Base-by-base conservation (phyloP, 176 grass and related monocot genomes). In the Raddia guianensis region DNA sequence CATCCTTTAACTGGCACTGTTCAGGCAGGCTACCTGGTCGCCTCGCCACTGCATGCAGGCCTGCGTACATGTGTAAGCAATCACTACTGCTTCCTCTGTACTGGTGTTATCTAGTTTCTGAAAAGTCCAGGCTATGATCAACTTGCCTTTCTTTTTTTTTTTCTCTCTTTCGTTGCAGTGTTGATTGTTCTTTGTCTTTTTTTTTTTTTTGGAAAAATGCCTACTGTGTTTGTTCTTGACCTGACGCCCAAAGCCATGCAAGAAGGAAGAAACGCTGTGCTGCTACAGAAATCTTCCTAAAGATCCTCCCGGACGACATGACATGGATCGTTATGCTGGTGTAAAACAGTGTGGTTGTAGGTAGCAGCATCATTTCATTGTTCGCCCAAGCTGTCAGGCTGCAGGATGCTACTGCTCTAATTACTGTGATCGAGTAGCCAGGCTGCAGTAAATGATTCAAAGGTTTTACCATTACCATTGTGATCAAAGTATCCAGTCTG, bases 1-100 rank as follows among this genome's bases (percentile, higher is more conserved):
- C 62, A 68, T 76, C 71, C 68, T 75, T 74, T 73, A 72, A 32
- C 70, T 83, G 81, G 70, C 69, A 74, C 76, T 80, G 48, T 72
- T 64, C 75, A n/a, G 64, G 33, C 55, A 49, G 54, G 54, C 18
- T 78, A 77, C 64, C 82, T 77, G 74, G 83, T 71, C 83, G n/a
- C 19, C 68, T n/a, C 59, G 34, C 19, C 20, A 35, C 37, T 85
- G 20, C 59, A 58, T 60, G 40, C 58, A 77, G 47, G 2, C 18
- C n/a, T 45, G 66, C 71, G 63, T 49, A 43, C 49, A 82, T 60
- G 52, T 16, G 77, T 73, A 74, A 66, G 15, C 66, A 44, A 66
- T 21, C 66, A 44, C 10, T 58, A 27, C 33, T 68, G n/a, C 49
- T 68, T 66, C 68, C 11, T 43, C 56, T 15, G 66, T 14, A 10